Percentiles rank a stretch among this genome's conserved stretches.
phyloP scores from a whole-genome alignment of 805 yeast species.

The Saturnispora serradocipensis region DNA sequence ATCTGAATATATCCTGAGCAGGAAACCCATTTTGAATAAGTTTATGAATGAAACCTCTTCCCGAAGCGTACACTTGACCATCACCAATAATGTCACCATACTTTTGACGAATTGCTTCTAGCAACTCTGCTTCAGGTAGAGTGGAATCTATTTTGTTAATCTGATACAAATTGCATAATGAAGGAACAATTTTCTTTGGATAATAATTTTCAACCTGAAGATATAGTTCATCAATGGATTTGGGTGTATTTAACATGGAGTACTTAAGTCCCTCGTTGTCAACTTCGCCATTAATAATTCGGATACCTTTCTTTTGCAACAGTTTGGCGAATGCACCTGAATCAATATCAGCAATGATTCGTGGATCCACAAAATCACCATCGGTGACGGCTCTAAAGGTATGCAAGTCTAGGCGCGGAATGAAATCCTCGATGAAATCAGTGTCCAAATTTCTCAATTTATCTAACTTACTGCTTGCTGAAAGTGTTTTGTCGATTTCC shows the following conservation, averaged over 20 bases:
- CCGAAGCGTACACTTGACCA: conserved; percentile 32
- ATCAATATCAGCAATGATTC: conserved; percentile 26
- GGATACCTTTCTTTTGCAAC: conserved; percentile 4
- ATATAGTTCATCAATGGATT: conserved; percentile 25
- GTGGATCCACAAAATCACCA: conserved; percentile 27
- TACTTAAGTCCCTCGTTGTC: conserved; percentile 11
- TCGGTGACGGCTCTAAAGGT: conserved; percentile 34
- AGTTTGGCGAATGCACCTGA: conserved; percentile 17
- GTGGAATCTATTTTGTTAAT: conserved; percentile 11
- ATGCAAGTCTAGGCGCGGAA: conserved; percentile 15
- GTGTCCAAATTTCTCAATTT: conserved; percentile 9
- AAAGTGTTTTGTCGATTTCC: conserved; percentile 12
- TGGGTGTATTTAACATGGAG: conserved; percentile 11
- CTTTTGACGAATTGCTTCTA: conserved; percentile 15
- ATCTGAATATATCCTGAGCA: conserved; percentile 23
- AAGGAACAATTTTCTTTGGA: conserved; percentile 26
- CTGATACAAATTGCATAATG: conserved; percentile 12
- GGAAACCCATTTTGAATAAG: conserved; percentile 25
- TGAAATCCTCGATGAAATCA: conserved; percentile 18
- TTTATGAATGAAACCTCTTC: conserved; percentile 29
- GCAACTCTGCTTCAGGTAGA: conserved; percentile 7
- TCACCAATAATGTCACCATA: conserved; percentile 31
- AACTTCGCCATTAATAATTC: conserved; percentile 12
- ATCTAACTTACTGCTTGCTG: conserved; percentile 9
- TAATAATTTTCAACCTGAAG: conserved; percentile 30